These are phyloP conservation scores for Cryoendolithus antarcticus DNA, from an alignment of 2,329 filamentous ascomycete genomes.

Conservation along the genomic window DNA sequence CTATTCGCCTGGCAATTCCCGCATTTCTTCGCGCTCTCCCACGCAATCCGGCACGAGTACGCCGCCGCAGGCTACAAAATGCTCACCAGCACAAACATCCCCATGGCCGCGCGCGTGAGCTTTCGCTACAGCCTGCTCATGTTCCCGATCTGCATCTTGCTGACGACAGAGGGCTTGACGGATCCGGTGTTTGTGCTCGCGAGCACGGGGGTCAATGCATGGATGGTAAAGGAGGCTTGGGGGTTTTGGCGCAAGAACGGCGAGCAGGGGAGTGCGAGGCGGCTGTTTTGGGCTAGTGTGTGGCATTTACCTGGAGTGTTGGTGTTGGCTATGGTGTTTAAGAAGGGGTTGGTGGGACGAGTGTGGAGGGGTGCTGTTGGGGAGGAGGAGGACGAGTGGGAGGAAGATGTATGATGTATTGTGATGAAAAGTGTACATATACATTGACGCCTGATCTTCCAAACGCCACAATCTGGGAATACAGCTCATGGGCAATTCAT, in stretches of 20 bases:
- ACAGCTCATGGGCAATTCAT: no score
- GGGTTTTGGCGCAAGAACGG: slow-evolving; percentile 71
- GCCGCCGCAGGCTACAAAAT: slow-evolving; percentile 53
- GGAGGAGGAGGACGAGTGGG: slow-evolving; percentile 42
- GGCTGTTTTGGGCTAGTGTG: slow-evolving; percentile 92
- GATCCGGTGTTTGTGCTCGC: slow-evolving; percentile 75
- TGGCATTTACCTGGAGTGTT: slow-evolving; percentile 89
- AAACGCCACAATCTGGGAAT: no score
- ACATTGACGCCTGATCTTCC: no score
- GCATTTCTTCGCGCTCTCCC: slow-evolving; percentile 91
- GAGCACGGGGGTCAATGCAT: slow-evolving; percentile 70
- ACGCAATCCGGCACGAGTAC: slow-evolving; percentile 84
- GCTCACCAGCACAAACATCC: slow-evolving; percentile 80
- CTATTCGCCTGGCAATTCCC: slow-evolving; percentile 97
- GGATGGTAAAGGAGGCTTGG: slow-evolving; percentile 70
- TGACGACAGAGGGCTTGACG: slow-evolving; percentile 71
- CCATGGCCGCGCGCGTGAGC: slow-evolving; percentile 73
- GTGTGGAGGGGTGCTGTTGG: slow-evolving; percentile 58
- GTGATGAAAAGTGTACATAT: slow-evolving; percentile 1
- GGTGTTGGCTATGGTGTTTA: slow-evolving; percentile 80
- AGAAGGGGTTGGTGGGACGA: slow-evolving; percentile 81
- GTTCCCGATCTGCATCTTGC: slow-evolving; percentile 69
- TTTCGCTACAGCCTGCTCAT: slow-evolving; percentile 76
- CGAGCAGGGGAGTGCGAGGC: slow-evolving; percentile 64
- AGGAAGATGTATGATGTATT: slow-evolving; percentile 31